These are phyloP conservation scores for Pisolithus sp. DNA, from an alignment of 768 basidiomycete genomes.

Conservation along the genomic window DNA sequence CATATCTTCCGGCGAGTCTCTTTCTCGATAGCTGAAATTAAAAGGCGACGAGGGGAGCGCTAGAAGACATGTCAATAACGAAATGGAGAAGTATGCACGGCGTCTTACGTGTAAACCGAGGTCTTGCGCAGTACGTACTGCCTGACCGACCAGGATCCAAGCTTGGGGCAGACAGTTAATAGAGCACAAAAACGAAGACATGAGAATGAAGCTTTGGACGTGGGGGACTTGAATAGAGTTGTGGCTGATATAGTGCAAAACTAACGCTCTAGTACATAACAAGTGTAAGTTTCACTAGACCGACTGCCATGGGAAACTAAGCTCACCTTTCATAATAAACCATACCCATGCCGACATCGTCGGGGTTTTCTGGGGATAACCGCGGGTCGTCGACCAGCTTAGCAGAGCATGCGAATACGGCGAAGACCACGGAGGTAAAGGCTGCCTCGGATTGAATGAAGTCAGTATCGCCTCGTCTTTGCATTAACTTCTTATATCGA, in stretches of 20 bases:
- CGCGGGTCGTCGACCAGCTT: slow-evolving; percentile 72
- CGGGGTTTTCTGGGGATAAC: slow-evolving; percentile 49
- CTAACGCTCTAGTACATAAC: slow-evolving; percentile 56
- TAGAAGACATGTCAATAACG: slow-evolving; percentile 26
- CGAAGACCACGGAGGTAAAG: slow-evolving; percentile 77
- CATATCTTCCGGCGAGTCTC: slow-evolving; percentile 87
- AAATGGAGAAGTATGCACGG: slow-evolving; percentile 1
- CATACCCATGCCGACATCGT: slow-evolving; percentile 86
- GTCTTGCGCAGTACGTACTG: slow-evolving; percentile 84
- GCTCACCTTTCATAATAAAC: slow-evolving; percentile 80
- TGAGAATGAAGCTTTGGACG: slow-evolving; percentile 84
- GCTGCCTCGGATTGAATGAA: slow-evolving; percentile 58
- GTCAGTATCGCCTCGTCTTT: slow-evolving; percentile 46
- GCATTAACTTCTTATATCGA: slow-evolving; percentile 71
- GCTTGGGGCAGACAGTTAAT: slow-evolving; percentile 92
- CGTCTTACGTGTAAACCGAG: slow-evolving; percentile 80
- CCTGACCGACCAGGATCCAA: slow-evolving; percentile 89
- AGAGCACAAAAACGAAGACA: slow-evolving; percentile 88
- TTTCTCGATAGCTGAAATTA: slow-evolving; percentile 70
- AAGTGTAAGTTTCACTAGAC: neutral
- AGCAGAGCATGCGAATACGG: slow-evolving; percentile 87
- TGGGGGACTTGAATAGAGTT: slow-evolving; percentile 79
- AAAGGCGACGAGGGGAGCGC: slow-evolving; percentile 77
- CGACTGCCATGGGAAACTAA: neutral
- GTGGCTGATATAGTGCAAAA: slow-evolving; percentile 89